Evolutionary conservation across 2,329 filamentous ascomycete genomes (phyloP).

Genomic region (Trichoderma sp.): DNA sequence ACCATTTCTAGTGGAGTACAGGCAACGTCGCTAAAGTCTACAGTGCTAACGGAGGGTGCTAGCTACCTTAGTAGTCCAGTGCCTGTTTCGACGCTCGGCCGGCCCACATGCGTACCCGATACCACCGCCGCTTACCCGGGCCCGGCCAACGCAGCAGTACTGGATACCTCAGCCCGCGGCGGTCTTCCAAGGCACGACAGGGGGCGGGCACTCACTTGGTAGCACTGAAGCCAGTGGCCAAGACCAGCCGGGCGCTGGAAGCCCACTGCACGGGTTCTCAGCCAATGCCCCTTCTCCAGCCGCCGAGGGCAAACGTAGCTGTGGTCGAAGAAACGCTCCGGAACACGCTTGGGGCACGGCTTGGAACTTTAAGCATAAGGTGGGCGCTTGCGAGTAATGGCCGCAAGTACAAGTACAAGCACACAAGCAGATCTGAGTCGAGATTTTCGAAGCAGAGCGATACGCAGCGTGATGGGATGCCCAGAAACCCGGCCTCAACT

Average conservation of each 20-base stretch:
- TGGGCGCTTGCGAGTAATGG: not conserved
- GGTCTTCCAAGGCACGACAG: not conserved
- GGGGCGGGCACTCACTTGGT: not conserved
- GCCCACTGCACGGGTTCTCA: not conserved
- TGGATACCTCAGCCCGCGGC: not conserved
- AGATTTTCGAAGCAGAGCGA: not conserved
- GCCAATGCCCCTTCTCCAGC: not conserved
- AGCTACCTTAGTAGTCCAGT: too few species aligned
- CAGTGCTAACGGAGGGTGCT: not conserved
- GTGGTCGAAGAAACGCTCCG: not conserved
- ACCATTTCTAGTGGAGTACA: conserved; percentile 13
- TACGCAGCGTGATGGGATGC: not conserved
- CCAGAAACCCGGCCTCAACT: not conserved
- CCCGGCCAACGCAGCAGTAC: not conserved
- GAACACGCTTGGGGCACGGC: not conserved
- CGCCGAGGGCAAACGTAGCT: not conserved
- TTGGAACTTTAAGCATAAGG: not conserved
- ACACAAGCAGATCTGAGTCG: not conserved
- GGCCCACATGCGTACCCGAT: not conserved
- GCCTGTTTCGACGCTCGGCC: not conserved
- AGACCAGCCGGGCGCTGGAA: not conserved
- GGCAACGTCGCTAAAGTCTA: conserved; percentile 3
- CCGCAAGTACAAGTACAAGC: not conserved
- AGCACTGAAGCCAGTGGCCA: conserved; percentile 5
- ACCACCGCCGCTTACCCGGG: not conserved